Percentiles rank a stretch among this genome's conserved stretches.
phyloP scores from a whole-genome alignment of 306 rosid genomes.

The Herpetospermum pedunculosum region DNA sequence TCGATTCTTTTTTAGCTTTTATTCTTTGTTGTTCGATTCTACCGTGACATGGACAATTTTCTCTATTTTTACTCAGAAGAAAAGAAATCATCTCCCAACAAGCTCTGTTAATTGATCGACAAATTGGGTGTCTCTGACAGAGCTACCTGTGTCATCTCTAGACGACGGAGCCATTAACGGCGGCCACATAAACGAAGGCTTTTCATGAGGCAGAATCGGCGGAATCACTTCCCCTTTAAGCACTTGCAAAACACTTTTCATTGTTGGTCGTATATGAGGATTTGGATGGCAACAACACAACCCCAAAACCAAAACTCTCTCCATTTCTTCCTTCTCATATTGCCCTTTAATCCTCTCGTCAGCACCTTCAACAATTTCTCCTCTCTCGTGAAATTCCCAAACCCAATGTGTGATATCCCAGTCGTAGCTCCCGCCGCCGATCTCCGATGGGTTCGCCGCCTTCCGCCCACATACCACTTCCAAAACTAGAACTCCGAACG shows the following conservation, averaged over 20 bases:
- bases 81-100: background rate
- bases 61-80: too few species aligned
- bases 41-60: too few species aligned
- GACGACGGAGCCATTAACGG: slow-evolving; percentile 3
- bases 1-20: too few species aligned
- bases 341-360: background rate
- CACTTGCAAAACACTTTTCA: background rate
- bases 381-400: background rate
- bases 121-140: background rate
- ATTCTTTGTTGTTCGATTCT: too few species aligned
- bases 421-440: background rate
- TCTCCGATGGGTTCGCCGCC: background rate
- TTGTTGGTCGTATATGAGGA: slow-evolving; percentile 2
- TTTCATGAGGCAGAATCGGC: background rate
- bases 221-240: slow-evolving; percentile 1
- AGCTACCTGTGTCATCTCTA: background rate
- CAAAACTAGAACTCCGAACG: background rate
- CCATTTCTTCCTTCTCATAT: background rate
- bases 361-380: background rate
- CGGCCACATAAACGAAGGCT: slow-evolving; percentile 11
- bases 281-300: slow-evolving; percentile 10
- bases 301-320: background rate
- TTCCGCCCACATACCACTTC: background rate
- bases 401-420: background rate
- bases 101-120: background rate